Percentiles rank a stretch among this genome's conserved stretches.
Conservation (phyloP, 805 yeast species). For the Metschnikowia aberdeeniae region DNA sequence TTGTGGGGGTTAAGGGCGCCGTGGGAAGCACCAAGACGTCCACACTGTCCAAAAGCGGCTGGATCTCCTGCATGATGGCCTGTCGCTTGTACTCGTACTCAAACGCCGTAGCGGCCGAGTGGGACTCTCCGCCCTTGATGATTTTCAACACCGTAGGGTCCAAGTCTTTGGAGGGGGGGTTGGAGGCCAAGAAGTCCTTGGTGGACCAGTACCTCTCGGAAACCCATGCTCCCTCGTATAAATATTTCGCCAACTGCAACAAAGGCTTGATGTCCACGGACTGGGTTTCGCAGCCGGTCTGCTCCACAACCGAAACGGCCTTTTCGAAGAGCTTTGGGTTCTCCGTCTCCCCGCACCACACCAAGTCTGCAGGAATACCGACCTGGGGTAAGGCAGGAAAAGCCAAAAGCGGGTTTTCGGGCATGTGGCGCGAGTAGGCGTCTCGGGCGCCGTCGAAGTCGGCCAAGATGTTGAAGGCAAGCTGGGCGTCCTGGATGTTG, state of each 20-base stretch:
- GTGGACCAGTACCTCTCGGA: conserved; percentile 89
- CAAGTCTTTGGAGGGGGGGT: conserved; percentile 65
- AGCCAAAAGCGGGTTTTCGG: conserved; percentile 56
- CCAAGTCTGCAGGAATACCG: conserved; percentile 70
- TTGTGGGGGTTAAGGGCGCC: conserved; percentile 86
- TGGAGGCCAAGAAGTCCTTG: conserved; percentile 62
- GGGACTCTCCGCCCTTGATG: conserved; percentile 72
- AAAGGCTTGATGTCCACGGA: conserved; percentile 71
- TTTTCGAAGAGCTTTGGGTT: conserved; percentile 65
- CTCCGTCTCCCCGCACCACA: conserved; percentile 78
- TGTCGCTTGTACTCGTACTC: conserved; percentile 85
- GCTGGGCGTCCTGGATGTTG: conserved; percentile 79
- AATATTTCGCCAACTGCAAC: conserved; percentile 75
- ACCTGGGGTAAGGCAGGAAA: conserved; percentile 60
- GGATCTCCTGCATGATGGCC: conserved; percentile 65
- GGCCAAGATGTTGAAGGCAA: conserved; percentile 66
- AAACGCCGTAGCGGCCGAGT: conserved; percentile 79
- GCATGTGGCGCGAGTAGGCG: conserved; percentile 76
- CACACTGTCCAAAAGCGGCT: conserved; percentile 48
- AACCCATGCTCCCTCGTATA: conserved; percentile 99
- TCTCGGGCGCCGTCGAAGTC: conserved; percentile 63
- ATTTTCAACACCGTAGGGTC: conserved; percentile 82
- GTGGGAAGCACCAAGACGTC: conserved; percentile 90
- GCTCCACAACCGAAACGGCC: conserved; percentile 49
- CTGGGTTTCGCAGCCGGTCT: conserved; percentile 51